phyloP scores from a whole-genome alignment of 257 asterid species.

The Sherardia arvensis region DNA sequence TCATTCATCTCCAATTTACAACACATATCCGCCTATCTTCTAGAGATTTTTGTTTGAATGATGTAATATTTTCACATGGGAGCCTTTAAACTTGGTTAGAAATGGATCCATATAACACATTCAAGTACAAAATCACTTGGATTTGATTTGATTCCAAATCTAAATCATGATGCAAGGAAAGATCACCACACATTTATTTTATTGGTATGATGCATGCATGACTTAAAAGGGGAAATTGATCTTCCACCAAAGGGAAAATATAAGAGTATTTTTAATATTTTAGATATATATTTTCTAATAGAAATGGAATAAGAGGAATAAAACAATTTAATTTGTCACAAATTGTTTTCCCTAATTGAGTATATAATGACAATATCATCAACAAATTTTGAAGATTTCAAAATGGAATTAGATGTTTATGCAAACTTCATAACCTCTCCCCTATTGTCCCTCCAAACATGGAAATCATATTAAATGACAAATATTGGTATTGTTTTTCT shows the following conservation, averaged over 20 bases:
- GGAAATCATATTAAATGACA: constrained; percentile 5
- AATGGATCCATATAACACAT: neutral
- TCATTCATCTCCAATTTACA: neutral
- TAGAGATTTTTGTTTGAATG: neutral
- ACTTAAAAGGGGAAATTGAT: neutral
- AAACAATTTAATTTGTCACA: neutral
- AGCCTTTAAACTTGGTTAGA: neutral
- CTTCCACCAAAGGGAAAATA: neutral
- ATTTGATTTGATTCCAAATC: constrained; percentile 1
- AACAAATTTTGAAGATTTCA: neutral
- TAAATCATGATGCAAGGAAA: constrained; percentile 4
- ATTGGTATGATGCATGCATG: neutral
- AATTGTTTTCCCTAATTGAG: neutral
- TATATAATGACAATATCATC: neutral
- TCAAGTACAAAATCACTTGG: neutral
- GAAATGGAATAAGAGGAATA: neutral
- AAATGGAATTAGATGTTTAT: neutral
- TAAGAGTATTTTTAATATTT: neutral
- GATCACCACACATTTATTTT: neutral
- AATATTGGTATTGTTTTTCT: constrained; percentile 3
- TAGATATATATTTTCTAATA: neutral
- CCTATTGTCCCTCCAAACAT: constrained; percentile 9
- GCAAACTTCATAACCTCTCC: neutral
- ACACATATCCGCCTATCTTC: neutral
- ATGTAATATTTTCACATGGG: neutral